Conservation (phyloP, 345 rosid species). For the Linum usitatissimum region DNA sequence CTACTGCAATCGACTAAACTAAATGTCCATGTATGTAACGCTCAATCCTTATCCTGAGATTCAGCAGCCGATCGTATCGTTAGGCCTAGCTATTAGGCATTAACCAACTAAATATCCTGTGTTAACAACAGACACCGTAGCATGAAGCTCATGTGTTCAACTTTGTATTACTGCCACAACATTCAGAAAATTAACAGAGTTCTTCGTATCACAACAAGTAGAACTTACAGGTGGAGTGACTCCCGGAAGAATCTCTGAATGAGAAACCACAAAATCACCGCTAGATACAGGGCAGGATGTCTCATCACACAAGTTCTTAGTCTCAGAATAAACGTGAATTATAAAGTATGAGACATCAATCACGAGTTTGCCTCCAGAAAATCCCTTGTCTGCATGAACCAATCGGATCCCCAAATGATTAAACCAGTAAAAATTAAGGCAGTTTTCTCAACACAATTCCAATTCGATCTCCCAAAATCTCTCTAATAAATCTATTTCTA, state of each 20-base stretch:
- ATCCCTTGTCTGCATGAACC: conserved; percentile 28
- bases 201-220: neutral
- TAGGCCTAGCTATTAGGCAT: neutral
- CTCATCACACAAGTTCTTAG: conserved; percentile 69
- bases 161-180: neutral
- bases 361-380: conserved; percentile 60
- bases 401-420: neutral
- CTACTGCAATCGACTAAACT: neutral
- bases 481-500: neutral
- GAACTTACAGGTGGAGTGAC: conserved; percentile 81
- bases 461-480: conserved; percentile 25
- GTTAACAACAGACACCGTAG: too few relatives aligned
- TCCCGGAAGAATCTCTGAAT: conserved; percentile 73
- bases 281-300: conserved; percentile 67
- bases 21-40: neutral
- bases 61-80: neutral
- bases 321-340: conserved; percentile 67
- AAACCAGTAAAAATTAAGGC: neutral
- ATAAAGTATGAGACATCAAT: conserved; percentile 86
- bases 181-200: neutral
- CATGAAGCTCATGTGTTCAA: neutral
- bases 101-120: neutral
- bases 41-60: neutral
- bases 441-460: neutral
- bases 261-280: conserved; percentile 78